Percentiles rank a stretch among this genome's conserved stretches.
Conservation (phyloP, 139 green algal genomes). For the Volvox reticuliferus region DNA sequence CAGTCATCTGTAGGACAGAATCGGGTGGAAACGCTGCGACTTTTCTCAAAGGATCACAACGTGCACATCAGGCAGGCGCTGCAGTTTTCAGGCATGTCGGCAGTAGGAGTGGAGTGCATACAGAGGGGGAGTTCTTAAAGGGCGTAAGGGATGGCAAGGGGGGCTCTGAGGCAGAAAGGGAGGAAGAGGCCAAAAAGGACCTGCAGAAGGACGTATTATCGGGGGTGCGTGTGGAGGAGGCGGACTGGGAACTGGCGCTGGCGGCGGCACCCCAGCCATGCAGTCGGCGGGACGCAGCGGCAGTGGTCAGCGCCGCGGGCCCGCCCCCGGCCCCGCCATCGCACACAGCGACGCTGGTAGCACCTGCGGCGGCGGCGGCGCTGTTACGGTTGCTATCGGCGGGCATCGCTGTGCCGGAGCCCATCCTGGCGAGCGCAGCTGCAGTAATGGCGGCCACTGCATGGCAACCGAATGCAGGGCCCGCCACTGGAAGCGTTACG, state of each 20-base stretch:
- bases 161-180: background rate
- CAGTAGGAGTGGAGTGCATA: too few relatives aligned
- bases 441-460: background rate
- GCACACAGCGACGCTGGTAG: conserved; percentile 53
- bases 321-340: conserved; percentile 36
- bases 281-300: conserved; percentile 57
- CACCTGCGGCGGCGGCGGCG: conserved; percentile 28
- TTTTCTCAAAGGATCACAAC: too few relatives aligned
- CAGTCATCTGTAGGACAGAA: too few relatives aligned
- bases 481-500: background rate
- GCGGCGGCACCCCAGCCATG: conserved; percentile 65
- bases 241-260: conserved; percentile 57
- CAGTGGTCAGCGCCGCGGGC: background rate
- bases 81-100: too few relatives aligned
- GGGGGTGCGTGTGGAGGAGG: background rate
- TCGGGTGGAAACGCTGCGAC: too few relatives aligned
- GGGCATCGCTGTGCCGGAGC: background rate
- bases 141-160: background rate
- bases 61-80: too few relatives aligned
- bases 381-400: conserved; percentile 35
- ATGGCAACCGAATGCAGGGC: background rate
- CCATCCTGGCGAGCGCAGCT: background rate
- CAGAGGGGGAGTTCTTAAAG: background rate
- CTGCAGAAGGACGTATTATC: background rate
- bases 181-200: background rate